These are phyloP conservation scores for Dactylellina haptotyla DNA, from an alignment of 2,329 filamentous ascomycete genomes.

Conservation along the genomic window DNA sequence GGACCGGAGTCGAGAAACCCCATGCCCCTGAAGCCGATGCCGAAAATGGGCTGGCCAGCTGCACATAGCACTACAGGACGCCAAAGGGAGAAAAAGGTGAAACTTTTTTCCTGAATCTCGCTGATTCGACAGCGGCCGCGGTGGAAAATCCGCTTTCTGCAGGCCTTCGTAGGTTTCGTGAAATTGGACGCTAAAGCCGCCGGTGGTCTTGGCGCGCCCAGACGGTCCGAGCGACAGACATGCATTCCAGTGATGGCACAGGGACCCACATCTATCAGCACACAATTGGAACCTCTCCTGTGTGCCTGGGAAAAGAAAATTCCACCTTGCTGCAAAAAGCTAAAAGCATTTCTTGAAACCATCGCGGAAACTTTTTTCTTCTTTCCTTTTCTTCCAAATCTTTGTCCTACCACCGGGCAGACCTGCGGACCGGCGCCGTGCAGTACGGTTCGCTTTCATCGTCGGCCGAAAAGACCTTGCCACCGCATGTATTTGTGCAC, in stretches of 20 bases:
- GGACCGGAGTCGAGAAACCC: background rate
- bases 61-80: background rate
- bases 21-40: slow-evolving; percentile 18
- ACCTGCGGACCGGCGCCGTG: too few relatives aligned
- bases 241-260: slow-evolving; percentile 29
- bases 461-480: background rate
- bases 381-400: background rate
- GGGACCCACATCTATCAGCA: slow-evolving; percentile 13
- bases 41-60: background rate
- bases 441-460: too few relatives aligned
- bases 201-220: slow-evolving; percentile 15
- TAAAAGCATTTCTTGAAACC: background rate
- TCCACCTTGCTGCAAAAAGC: too few relatives aligned
- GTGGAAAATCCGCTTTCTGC: slow-evolving; percentile 20
- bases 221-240: slow-evolving; percentile 30
- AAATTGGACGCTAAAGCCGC: slow-evolving; percentile 29
- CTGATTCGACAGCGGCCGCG: slow-evolving; percentile 3
- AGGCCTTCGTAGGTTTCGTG: background rate
- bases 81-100: slow-evolving; percentile 10
- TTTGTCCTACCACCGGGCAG: too few relatives aligned
- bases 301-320: too few relatives aligned
- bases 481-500: slow-evolving; percentile 10
- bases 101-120: slow-evolving; percentile 10
- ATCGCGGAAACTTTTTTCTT: background rate
- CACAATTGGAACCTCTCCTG: too few relatives aligned